Evolutionary conservation across 2,329 filamentous ascomycete genomes (phyloP).

Genomic region (Plectosphaerella plurivora): DNA sequence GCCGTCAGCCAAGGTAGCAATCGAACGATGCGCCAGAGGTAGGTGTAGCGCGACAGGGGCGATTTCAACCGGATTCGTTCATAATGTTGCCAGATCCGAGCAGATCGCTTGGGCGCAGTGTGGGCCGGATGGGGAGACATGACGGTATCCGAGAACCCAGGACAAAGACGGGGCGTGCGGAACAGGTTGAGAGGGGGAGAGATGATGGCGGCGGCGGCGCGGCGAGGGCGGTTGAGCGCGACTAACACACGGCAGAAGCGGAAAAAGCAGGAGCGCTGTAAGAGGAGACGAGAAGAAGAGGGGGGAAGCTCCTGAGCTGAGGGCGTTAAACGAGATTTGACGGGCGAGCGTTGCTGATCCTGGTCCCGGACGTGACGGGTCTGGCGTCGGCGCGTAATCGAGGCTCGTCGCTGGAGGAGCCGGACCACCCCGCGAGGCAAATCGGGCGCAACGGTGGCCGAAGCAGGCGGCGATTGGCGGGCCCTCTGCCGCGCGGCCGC

Average conservation of each 20-base stretch:
- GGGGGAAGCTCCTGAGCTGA: too few relatives aligned
- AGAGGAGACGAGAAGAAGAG: constrained; percentile 3
- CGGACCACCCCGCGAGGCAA: constrained; percentile 38
- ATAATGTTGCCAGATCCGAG: background rate
- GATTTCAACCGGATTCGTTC: background rate
- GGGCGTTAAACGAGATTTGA: too few relatives aligned
- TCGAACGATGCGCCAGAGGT: background rate
- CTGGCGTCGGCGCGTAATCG: constrained; percentile 45
- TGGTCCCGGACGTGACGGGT: constrained; percentile 4
- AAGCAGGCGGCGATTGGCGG: constrained; percentile 35
- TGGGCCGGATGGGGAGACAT: constrained; percentile 4
- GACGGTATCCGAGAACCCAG: constrained; percentile 8
- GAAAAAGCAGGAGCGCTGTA: too few relatives aligned
- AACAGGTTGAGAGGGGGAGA: constrained; percentile 21
- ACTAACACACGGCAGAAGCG: too few relatives aligned
- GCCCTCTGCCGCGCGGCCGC: background rate
- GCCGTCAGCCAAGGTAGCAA: constrained; percentile 3
- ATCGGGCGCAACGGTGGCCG: constrained; percentile 37
- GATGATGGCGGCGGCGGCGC: constrained; percentile 9
- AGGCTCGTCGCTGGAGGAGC: constrained; percentile 41
- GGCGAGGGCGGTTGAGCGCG: too few relatives aligned
- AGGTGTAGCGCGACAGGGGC: background rate
- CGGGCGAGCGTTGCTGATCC: constrained; percentile 27
- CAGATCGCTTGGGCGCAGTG: background rate
- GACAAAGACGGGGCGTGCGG: constrained; percentile 11